Percentiles rank a stretch among this genome's conserved stretches.
phyloP scores from a whole-genome alignment of 2,329 filamentous ascomycete genomes.

The Apiospora arundinis region DNA sequence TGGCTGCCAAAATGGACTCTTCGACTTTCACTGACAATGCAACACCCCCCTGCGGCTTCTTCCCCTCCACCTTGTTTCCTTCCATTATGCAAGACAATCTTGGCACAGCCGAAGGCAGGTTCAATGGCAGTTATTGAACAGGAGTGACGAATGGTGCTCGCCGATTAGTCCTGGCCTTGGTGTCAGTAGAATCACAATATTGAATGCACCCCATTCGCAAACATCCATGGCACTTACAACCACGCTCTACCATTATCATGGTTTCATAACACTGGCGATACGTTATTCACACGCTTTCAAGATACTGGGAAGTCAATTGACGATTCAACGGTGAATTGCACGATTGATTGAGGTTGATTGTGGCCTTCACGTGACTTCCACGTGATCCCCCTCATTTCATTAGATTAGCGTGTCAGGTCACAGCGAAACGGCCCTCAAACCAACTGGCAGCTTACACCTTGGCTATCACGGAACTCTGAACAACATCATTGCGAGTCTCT shows the following conservation, averaged over 20 bases:
- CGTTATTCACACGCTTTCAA: background rate
- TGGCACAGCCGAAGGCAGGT: background rate
- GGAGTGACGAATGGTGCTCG: background rate
- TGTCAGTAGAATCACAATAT: background rate
- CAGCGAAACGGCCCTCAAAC: background rate
- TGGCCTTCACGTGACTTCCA: constrained; percentile 20
- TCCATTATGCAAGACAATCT: background rate
- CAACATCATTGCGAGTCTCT: background rate
- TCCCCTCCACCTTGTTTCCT: background rate
- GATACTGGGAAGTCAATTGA: background rate
- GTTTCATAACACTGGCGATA: background rate
- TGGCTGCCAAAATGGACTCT: background rate
- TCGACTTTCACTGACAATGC: background rate
- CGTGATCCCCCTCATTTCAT: constrained; percentile 17
- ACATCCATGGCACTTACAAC: background rate
- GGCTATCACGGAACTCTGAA: background rate
- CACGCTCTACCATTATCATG: background rate
- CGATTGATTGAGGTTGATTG: constrained; percentile 16
- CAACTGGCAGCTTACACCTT: background rate
- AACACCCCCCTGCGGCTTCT: background rate
- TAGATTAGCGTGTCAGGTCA: constrained; percentile 11
- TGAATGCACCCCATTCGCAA: background rate
- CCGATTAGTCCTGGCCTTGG: background rate
- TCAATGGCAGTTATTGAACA: background rate
- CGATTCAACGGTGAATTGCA: background rate